These are phyloP conservation scores for Xylaria intraflava DNA, from an alignment of 495 filamentous ascomycete species.

Conservation along the genomic window DNA sequence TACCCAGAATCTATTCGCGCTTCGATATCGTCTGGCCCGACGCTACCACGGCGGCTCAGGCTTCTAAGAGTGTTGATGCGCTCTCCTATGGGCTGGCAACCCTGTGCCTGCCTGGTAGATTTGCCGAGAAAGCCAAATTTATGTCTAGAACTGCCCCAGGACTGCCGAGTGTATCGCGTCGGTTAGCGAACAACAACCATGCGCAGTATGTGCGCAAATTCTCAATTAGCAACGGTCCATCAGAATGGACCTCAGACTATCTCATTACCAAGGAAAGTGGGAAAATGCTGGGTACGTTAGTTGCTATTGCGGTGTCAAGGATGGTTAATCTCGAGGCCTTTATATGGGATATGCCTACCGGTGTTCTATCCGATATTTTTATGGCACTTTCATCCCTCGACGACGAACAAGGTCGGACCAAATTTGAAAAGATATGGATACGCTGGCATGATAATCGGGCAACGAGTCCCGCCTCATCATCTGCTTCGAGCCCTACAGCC, in stretches of 20 bases:
- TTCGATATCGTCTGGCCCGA: constrained; percentile 97
- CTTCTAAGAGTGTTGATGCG: constrained; percentile 76
- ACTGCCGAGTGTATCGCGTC: constrained; percentile 15
- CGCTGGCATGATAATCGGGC: constrained; percentile 79
- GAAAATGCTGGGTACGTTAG: constrained; percentile 87
- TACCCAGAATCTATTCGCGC: constrained; percentile 82
- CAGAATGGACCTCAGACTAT: constrained; percentile 80
- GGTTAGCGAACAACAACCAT: constrained; percentile 57
- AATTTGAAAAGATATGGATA: constrained; percentile 76
- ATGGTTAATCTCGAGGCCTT: constrained; percentile 91
- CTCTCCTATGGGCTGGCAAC: constrained; percentile 87
- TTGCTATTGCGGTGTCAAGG: constrained; percentile 74
- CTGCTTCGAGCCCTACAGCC: constrained; percentile 18
- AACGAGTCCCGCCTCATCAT: constrained; percentile 16
- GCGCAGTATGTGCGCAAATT: constrained; percentile 83
- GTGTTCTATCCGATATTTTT: constrained; percentile 81
- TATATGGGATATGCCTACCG: constrained; percentile 95
- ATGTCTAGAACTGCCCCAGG: constrained; percentile 17
- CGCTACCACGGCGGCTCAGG: constrained; percentile 52
- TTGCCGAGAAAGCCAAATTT: constrained; percentile 50
- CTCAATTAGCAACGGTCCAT: constrained; percentile 80
- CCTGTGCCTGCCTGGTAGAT: constrained; percentile 69
- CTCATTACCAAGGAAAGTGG: constrained; percentile 81
- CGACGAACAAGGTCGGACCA: constrained; percentile 55
- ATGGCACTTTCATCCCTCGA: constrained; percentile 71